Evolutionary conservation across 2,329 filamentous ascomycete genomes (phyloP), one percentile per base, ranked within the genome.

Genomic region (Ambrosiella cleistominuta): DNA sequence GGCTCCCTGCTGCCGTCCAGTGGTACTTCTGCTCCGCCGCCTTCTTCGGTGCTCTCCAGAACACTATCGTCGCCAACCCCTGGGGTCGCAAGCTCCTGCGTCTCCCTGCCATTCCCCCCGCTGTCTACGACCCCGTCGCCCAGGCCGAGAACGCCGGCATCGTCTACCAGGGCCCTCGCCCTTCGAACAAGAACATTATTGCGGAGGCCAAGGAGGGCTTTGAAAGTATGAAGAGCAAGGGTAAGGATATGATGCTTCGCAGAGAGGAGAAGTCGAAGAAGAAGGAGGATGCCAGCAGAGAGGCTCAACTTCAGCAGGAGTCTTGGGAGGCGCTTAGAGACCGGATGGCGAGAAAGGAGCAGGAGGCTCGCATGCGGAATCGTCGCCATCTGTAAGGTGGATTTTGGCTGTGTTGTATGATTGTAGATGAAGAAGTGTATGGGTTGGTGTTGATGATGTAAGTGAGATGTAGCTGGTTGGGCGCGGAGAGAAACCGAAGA

Each of bases 1-100:
- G 72, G 69, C 67, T 77, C 58, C 73, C 74, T 15, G 70, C 74
- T 44, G 73, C 68, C 56, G 66, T 77, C 55, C 75, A 77, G 62
- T 71, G 72, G 66, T 77, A 77, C 72, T 70, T 75, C 62, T 64
- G 75, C 61, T 64, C 68, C 61, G 64, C 70, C 37, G 66, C 71
- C 27, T 66, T 66, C 35, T 61, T 66, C 17, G 61, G 66, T 44
- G 47, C 66, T 47, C 64, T 68, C 54, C 64, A 73, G 64, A 70
- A 71, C 42, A 63, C 66, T 42, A 57, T 69, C 44, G 64, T 72
- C 36, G 66, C 74, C 52, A 71, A 68, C 65, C 69, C 69, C 47
- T 37, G 64, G 11, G 62, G 76, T 61, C 74, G 75, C 58, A 66
- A 67, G 40, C 61, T 65, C 59, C 62, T 70, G 37, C 67, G 66